These are phyloP conservation scores for Brassica carinata DNA, from an alignment of 345 rosid species.

Conservation along the genomic window DNA sequence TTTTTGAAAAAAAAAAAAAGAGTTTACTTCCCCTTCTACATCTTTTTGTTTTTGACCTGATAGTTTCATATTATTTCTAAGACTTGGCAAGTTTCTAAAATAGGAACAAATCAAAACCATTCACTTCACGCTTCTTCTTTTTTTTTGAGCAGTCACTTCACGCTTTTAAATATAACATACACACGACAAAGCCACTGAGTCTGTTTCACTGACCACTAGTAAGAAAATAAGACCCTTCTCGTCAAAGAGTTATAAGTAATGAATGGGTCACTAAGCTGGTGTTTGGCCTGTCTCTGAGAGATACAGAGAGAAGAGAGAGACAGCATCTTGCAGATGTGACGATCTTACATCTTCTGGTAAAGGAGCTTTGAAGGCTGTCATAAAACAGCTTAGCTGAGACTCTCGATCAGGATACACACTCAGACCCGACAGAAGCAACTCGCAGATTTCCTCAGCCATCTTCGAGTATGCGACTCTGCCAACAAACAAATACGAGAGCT, in stretches of 20 bases:
- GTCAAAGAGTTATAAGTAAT: not conserved
- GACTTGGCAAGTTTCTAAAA: not conserved
- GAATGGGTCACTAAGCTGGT: constrained; percentile 11
- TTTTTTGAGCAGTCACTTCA: too few relatives aligned
- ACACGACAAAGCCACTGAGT: not conserved
- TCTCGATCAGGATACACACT: constrained; percentile 54
- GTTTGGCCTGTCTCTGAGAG: constrained; percentile 61
- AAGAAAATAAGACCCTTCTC: not conserved
- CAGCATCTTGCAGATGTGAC: constrained; percentile 90
- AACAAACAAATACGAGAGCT: constrained; percentile 1
- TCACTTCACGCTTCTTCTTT: not conserved
- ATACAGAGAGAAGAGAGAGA: constrained; percentile 68
- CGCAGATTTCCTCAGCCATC: constrained; percentile 81
- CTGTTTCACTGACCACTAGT: not conserved
- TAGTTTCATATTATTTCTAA: not conserved
- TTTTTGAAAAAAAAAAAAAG: not conserved
- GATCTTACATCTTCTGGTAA: constrained; percentile 70
- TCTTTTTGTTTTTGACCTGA: not conserved
- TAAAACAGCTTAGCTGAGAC: constrained; percentile 69
- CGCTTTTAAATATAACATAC: constrained; percentile 8
- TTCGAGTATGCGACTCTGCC: constrained; percentile 78
- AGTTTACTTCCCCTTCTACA: not conserved
- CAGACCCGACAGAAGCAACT: constrained; percentile 56
- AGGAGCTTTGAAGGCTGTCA: constrained; percentile 67
- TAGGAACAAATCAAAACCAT: not conserved